Conservation (phyloP, 176 grass and related monocot genomes). For the Eleusine coracana region DNA sequence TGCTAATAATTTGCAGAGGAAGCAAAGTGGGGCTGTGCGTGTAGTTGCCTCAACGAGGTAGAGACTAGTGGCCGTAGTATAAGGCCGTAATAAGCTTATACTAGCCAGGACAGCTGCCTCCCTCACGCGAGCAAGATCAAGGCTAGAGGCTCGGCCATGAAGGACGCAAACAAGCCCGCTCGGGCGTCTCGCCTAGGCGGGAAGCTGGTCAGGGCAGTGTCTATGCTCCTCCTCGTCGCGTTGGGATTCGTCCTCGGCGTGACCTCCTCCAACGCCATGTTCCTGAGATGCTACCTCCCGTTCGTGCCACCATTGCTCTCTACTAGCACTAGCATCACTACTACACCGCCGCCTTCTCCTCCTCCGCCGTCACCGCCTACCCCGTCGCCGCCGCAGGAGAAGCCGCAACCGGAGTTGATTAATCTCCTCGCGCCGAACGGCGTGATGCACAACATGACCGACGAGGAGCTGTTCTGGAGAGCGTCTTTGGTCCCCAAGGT, state of each 20-base stretch:
- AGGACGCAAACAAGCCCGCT: neutral
- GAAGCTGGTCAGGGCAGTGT: neutral
- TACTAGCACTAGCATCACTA: neutral
- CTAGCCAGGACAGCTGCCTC: neutral
- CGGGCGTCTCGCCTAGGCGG: neutral
- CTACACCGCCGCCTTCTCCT: neutral
- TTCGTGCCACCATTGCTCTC: neutral
- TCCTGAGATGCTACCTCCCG: constrained; percentile 22
- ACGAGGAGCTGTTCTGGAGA: constrained; percentile 63
- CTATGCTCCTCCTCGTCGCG: constrained; percentile 35
- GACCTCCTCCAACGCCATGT: constrained; percentile 37
- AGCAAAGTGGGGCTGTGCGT: neutral
- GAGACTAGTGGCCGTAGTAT: neutral
- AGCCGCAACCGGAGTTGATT: neutral
- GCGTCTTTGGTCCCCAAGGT: constrained; percentile 65
- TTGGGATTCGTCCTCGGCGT: constrained; percentile 53
- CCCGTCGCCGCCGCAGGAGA: neutral
- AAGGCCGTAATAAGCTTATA: neutral
- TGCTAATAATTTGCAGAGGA: neutral
- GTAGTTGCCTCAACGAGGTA: neutral
- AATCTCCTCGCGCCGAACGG: constrained; percentile 4
- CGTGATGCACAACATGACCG: constrained; percentile 57
- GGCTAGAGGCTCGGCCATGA: neutral
- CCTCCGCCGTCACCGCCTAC: neutral
- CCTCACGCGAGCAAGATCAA: neutral